Evolutionary conservation across 768 basidiomycete genomes (phyloP).

Genomic region (Neoboletus magnificus): DNA sequence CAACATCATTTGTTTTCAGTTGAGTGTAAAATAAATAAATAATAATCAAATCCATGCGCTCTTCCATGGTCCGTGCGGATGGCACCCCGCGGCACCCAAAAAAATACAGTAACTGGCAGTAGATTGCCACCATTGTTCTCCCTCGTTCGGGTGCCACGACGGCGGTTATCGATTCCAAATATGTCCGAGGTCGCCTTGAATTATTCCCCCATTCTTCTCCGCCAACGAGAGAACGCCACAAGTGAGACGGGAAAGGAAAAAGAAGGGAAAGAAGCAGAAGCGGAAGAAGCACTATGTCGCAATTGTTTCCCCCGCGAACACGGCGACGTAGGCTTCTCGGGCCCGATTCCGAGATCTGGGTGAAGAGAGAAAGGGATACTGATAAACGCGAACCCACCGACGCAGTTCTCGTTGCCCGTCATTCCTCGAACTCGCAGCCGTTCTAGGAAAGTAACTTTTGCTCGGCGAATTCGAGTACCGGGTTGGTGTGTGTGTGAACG

Average conservation of each 20-base stretch:
- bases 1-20: too few species aligned
- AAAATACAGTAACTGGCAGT: too few species aligned
- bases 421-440: neutral
- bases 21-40: too few species aligned
- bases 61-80: too few species aligned
- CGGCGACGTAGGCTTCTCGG: neutral
- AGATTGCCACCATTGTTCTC: neutral
- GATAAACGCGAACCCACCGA: neutral
- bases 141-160: neutral
- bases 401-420: too few species aligned
- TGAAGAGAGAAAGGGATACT: neutral
- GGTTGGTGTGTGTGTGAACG: neutral
- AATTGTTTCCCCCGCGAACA: neutral
- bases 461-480: neutral
- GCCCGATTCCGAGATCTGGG: neutral
- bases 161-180: neutral
- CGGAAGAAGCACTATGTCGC: neutral
- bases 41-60: too few species aligned
- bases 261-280: neutral
- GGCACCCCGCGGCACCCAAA: too few species aligned
- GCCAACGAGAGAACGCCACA: neutral
- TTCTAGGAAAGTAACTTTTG: neutral
- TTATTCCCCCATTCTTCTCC: neutral
- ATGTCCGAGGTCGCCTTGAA: neutral
- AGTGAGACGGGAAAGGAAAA: neutral